Evolutionary conservation across 768 basidiomycete species (phyloP).

Genomic region (Termitomyces sp.): DNA sequence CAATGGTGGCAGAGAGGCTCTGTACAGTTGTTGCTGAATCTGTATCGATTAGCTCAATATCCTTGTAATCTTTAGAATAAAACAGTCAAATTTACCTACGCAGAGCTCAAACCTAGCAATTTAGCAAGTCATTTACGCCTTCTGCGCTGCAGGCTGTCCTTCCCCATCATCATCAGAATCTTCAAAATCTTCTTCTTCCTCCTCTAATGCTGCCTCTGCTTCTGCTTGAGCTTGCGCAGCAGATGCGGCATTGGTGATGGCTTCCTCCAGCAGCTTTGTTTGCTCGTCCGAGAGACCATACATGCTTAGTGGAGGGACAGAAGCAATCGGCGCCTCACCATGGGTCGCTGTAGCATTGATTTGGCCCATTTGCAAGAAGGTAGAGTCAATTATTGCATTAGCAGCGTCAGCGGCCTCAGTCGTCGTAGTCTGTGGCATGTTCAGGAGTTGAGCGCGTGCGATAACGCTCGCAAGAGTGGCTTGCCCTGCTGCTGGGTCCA

Average conservation of each 20-base stretch:
- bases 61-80: constrained; percentile 10
- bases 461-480: constrained; percentile 70
- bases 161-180: constrained; percentile 40
- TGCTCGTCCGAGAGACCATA: constrained; percentile 75
- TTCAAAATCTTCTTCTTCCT: constrained; percentile 55
- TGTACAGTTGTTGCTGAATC: not conserved
- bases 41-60: constrained; percentile 11
- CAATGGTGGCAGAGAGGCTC: not conserved
- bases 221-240: constrained; percentile 77
- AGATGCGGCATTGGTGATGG: constrained; percentile 68
- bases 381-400: not conserved
- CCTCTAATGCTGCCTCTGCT: constrained; percentile 71
- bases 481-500: constrained; percentile 50
- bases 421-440: constrained; percentile 16
- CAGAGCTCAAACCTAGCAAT: constrained; percentile 1
- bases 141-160: constrained; percentile 22
- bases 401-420: not conserved
- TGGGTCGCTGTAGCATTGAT: not conserved
- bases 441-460: constrained; percentile 61
- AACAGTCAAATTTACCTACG: constrained; percentile 1
- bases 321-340: constrained; percentile 12
- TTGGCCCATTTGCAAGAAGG: not conserved
- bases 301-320: constrained; percentile 46
- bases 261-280: constrained; percentile 60
- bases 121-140: constrained; percentile 2